phyloP scores from a whole-genome alignment of 208 protist genomes.

The Lotmaria passim region DNA sequence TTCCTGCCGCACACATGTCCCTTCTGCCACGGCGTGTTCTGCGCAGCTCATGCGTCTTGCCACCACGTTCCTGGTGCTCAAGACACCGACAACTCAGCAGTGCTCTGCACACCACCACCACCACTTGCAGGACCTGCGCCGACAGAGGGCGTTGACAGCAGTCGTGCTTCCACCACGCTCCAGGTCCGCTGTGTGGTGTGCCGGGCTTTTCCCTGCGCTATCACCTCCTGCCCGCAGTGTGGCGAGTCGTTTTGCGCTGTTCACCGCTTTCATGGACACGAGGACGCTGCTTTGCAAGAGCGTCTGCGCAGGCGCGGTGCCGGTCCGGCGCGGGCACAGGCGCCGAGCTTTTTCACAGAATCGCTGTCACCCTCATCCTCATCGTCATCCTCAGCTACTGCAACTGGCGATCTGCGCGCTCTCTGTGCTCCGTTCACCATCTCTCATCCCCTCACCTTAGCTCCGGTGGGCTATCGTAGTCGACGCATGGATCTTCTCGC shows the following conservation, averaged over 20 bases:
- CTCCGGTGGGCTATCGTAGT: constrained; percentile 51
- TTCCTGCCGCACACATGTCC: constrained; percentile 68
- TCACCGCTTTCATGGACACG: constrained; percentile 74
- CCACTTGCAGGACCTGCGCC: constrained; percentile 1
- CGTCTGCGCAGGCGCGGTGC: constrained; percentile 8
- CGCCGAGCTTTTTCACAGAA: too few species aligned
- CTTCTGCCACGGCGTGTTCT: constrained; percentile 58
- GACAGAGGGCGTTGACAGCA: neutral
- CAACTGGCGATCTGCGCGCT: neutral
- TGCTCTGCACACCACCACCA: constrained; percentile 14
- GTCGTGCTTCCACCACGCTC: neutral
- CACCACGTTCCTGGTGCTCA: constrained; percentile 43
- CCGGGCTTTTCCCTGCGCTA: constrained; percentile 37
- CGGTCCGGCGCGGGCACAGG: neutral
- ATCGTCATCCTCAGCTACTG: too few species aligned
- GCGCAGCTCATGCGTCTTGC: constrained; percentile 48
- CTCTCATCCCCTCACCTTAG: constrained; percentile 36
- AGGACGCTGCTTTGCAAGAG: constrained; percentile 24
- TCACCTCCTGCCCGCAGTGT: constrained; percentile 53
- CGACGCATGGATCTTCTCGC: constrained; percentile 40
- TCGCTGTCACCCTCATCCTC: too few species aligned
- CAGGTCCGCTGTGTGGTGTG: constrained; percentile 38
- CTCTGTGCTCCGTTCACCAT: constrained; percentile 38
- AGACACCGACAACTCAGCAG: neutral
- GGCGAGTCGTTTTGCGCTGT: constrained; percentile 49